phyloP scores from a whole-genome alignment of 2,329 filamentous ascomycete genomes.

The Calycina marina region DNA sequence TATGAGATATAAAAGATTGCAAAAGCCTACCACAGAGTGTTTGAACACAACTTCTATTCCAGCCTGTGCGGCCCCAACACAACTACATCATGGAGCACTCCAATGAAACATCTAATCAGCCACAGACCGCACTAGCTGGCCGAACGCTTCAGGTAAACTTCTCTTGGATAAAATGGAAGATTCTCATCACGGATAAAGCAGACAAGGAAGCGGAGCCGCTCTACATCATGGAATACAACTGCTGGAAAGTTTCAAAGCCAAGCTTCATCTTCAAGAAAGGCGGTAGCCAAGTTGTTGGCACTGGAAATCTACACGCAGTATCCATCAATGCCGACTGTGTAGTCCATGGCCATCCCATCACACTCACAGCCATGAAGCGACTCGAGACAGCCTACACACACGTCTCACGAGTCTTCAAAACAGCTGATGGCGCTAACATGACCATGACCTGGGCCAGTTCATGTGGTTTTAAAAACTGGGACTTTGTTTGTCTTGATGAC shows the following conservation, averaged over 20 bases:
- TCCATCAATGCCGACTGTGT: constrained; percentile 9
- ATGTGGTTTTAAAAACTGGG: constrained; percentile 9
- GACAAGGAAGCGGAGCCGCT: constrained; percentile 3
- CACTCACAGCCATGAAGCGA: constrained; percentile 8
- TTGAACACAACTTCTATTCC: no score
- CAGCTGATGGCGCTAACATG: constrained; percentile 3
- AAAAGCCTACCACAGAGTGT: no score
- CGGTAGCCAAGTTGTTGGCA: constrained; percentile 5
- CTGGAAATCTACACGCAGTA: constrained; percentile 5
- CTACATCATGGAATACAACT: constrained; percentile 9
- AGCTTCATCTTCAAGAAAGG: constrained; percentile 6
- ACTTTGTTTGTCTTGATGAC: constrained; percentile 9
- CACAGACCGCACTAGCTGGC: no score
- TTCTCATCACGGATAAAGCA: constrained; percentile 4
- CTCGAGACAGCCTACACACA: constrained; percentile 9
- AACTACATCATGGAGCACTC: no score
- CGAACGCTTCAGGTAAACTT: constrained; percentile 9
- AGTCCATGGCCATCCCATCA: constrained; percentile 4
- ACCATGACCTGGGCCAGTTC: constrained; percentile 6
- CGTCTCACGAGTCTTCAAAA: constrained; percentile 6
- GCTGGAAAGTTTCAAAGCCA: constrained; percentile 4
- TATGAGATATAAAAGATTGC: no score
- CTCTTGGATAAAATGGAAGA: constrained; percentile 11
- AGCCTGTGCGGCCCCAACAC: no score
- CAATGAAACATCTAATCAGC: no score